These are phyloP conservation scores for Fraxinus sp. DNA, from an alignment of 305 asterid genomes.

Conservation along the genomic window DNA sequence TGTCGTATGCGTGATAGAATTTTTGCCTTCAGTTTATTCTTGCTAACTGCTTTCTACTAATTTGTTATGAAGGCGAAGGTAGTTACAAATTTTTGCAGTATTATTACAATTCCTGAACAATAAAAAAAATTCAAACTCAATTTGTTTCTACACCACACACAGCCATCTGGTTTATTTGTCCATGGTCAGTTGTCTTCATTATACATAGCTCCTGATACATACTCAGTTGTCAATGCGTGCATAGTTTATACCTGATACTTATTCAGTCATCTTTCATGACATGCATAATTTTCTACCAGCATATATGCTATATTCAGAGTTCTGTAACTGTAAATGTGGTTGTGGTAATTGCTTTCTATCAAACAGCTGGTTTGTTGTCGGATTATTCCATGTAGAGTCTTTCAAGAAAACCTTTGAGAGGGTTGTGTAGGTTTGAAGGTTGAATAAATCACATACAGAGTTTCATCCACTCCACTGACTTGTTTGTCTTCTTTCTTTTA, in stretches of 20 bases:
- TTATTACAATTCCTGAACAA: not conserved
- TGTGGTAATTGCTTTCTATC: not conserved
- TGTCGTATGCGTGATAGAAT: not conserved
- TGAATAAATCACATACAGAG: not conserved
- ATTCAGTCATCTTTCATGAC: not conserved
- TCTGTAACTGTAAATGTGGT: not conserved
- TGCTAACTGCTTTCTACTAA: not conserved
- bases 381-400: not conserved
- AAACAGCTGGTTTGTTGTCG: not conserved
- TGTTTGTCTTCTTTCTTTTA: not conserved
- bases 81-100: not conserved
- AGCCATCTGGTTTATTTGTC: not conserved
- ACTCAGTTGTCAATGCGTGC: not conserved
- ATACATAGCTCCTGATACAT: not conserved
- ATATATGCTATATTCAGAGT: not conserved
- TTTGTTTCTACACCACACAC: not conserved
- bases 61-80: not conserved
- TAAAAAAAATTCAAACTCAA: not conserved
- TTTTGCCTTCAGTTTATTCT: not conserved
- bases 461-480: not conserved
- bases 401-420: conserved; percentile 6
- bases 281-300: not conserved
- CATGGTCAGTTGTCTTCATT: not conserved
- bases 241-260: not conserved
- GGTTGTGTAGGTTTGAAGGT: not conserved